Conservation (phyloP, 129 eudicot genomes). For the Smallanthus sonchifolius region DNA sequence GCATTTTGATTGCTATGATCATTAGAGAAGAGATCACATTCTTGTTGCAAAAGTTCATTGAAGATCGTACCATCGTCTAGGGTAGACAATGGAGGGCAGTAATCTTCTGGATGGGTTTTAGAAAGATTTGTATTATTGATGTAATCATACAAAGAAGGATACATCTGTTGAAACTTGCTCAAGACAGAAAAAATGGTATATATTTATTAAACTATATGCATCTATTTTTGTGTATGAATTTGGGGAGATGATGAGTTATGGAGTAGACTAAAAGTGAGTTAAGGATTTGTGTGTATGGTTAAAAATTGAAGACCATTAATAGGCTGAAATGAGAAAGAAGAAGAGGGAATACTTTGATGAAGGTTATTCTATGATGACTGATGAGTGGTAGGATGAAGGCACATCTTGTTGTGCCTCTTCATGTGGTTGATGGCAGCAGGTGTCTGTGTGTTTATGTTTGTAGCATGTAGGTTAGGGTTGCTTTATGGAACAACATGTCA, state of each 20-base stretch:
- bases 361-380: background rate
- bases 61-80: conserved; percentile 35
- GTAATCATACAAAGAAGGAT: conserved; percentile 18
- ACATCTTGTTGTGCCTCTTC: conserved; percentile 25
- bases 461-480: conserved; percentile 30
- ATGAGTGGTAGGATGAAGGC: conserved; percentile 36
- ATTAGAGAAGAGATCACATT: background rate
- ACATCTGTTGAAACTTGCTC: conserved; percentile 20
- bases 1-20: conserved; percentile 17
- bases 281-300: background rate
- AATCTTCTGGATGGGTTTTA: conserved; percentile 7
- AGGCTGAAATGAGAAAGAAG: conserved; percentile 16
- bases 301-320: conserved; percentile 11
- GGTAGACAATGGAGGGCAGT: conserved; percentile 9
- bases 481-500: conserved; percentile 26
- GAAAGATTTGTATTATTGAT: conserved; percentile 4
- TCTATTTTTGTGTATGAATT: background rate
- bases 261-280: background rate
- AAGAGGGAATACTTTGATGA: background rate
- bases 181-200: background rate
- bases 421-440: conserved; percentile 33
- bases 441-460: conserved; percentile 21
- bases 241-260: background rate
- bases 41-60: conserved; percentile 22
- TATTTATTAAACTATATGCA: background rate